Base-by-base conservation (phyloP, 1,284 basidiomycete genomes). In the Leucoagaricus sp. region DNA sequence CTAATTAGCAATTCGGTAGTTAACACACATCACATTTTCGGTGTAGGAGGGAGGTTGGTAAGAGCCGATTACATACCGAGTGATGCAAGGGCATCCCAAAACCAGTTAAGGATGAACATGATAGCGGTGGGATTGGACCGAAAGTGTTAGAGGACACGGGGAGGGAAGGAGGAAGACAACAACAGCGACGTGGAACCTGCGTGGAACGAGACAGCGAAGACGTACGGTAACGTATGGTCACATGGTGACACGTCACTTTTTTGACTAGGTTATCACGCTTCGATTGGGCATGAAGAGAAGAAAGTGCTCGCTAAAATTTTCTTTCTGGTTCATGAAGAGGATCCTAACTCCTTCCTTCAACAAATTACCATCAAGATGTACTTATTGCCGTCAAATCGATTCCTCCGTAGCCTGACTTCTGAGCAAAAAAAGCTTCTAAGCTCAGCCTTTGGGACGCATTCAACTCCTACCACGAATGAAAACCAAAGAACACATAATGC, bases 91-190 rank as follows among this genome's bases (percentile, higher is more conserved):
- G 96, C 78, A 70, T 97, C 94, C 91, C 91, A 95, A 76, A 96
- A 94, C 93, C 94, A 96, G 79, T 93, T 91, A 71, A 94, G 72
- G 65, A 93, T 91, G 75, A 89, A 93, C 92, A 94, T 94, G 70
- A 64, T 69, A 60, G 63, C 25, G 23, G 44, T 8, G 25, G 62
- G 51, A 47, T 55, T 44, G 54, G 54, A 51, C 58, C 41, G 31
- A 23, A 45, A 44, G 41, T 25, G 51, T 55, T 17, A 51, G 51
- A 53, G 48, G 58, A 47, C 31, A 23, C 46, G 50, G 48, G 23
- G 41, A 48, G 58, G 42, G 26, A 21, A 34, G 42, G 49, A 36
- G 36, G 17, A 38, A 13, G 36, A 38, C 4, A n/a, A 38, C 17
- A 58, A 36, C 46, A 49, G 51, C 49, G 56, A 66, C 62, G 64